Evolutionary conservation across 306 rosid genomes (phyloP), one percentile per base, ranked within the genome.

Genomic region (Quercus bicolor): DNA sequence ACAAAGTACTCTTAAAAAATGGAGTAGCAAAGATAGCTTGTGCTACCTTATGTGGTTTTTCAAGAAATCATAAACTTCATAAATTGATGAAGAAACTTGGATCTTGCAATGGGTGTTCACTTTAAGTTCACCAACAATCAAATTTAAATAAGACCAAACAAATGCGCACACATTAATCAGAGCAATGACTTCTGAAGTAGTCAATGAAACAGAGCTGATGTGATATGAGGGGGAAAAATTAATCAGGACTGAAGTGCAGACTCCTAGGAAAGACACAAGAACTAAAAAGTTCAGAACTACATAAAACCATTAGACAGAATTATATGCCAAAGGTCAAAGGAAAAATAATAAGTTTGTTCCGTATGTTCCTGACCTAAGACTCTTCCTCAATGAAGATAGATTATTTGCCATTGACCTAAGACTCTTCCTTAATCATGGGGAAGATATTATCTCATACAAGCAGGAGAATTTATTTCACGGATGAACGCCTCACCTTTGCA

Each of bases 401-500:
- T 62, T 62, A 2, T 29, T 29, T 64, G 70, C 3, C 70, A 64
- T 15, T 15, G 70, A 29, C 18, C 21, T 28, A 6, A 64, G 70
- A 64, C 43, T 48, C 70, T 59, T 23, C 65, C n/a, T 15, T 19
- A 64, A 64, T 64, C 70, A 28, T 28, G 45, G 43, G 45, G 18
- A 16, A 3, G 5, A 64, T 64, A 64, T 28, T 14, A 64, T 29
- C 23, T 26, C 45, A 64, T 64, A 16, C 31, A 20, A 23, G 65
- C 26, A 23, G 65, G 23, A 59, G 70, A 29, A 64, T 28, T 29
- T 40, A 64, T 64, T 16, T 66, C 52, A 33, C 3, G 4, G 26
- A 66, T 18, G 52, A 37, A 66, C 28, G n/a, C 80, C 80, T 74
- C 43, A 94, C 98, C 94, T 92, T 90, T 23, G 98, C 90, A 19